Conservation (phyloP, 148 eudicot genomes). For the Rhododendron simsii region DNA sequence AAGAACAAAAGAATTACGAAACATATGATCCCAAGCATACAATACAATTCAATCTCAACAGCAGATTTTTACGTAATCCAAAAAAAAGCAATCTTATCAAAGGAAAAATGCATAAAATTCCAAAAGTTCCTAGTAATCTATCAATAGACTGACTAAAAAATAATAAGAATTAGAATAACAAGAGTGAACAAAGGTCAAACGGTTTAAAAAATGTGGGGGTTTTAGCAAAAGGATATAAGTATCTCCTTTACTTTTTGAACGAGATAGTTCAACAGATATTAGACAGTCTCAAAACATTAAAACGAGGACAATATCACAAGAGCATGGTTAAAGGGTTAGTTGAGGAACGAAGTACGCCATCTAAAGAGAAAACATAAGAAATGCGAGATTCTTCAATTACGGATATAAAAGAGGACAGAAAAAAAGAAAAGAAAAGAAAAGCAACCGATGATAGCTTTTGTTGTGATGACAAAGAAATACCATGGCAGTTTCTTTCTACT, state of each 20-base stretch:
- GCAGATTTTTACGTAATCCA: background rate
- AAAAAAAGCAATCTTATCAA: background rate
- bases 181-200: background rate
- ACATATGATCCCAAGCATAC: background rate
- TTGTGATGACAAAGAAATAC: background rate
- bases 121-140: background rate
- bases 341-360: background rate
- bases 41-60: background rate
- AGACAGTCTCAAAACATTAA: background rate
- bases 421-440: background rate
- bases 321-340: background rate
- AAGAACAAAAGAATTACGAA: background rate
- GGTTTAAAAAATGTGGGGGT: background rate
- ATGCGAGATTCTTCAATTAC: background rate
- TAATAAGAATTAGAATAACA: background rate
- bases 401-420: background rate
- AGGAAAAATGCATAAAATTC: background rate
- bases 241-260: background rate
- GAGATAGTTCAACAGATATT: background rate
- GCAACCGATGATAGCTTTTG: background rate
- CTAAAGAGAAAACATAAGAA: background rate
- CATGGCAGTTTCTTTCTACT: background rate
- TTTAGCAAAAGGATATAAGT: background rate
- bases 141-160: background rate
- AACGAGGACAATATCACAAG: background rate